A percentile compares a stretch with the other conserved stretches of the same genome.
phyloP scores from a whole-genome alignment of 305 asterid genomes.

The Caryopteris hybrid region DNA sequence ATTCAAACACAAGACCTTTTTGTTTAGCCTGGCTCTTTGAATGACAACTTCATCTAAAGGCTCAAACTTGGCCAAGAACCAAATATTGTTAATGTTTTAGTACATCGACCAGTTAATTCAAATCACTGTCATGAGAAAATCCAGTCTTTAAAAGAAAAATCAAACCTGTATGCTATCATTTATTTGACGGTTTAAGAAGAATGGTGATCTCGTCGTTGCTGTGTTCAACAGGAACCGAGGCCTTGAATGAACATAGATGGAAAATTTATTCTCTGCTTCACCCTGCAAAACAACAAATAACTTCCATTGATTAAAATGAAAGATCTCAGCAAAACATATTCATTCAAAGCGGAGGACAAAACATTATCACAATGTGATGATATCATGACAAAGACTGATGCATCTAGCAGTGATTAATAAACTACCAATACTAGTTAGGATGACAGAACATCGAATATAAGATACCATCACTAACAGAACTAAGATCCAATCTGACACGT shows the following conservation, averaged over 20 bases:
- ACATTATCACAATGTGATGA: conserved; percentile 1
- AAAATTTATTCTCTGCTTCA: conserved; percentile 62
- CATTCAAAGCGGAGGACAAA: neutral
- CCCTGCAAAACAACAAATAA: conserved; percentile 52
- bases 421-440: neutral
- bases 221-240: conserved; percentile 81
- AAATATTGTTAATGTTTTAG: neutral
- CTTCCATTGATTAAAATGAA: neutral
- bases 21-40: neutral
- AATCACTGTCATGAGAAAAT: neutral
- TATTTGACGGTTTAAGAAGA: conserved; percentile 77
- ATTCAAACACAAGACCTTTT: neutral
- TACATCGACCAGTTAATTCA: neutral
- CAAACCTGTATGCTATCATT: conserved; percentile 86
- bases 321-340: neutral
- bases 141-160: conserved; percentile 20
- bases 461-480: neutral
- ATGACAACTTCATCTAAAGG: neutral
- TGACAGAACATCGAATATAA: neutral
- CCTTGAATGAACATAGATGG: conserved; percentile 86
- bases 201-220: conserved; percentile 72
- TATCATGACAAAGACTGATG: neutral
- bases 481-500: conserved; percentile 7
- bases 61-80: neutral
- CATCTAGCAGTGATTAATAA: neutral